Base-by-base conservation (phyloP, 441 rosid genomes). In the Biscutella laevigata region DNA sequence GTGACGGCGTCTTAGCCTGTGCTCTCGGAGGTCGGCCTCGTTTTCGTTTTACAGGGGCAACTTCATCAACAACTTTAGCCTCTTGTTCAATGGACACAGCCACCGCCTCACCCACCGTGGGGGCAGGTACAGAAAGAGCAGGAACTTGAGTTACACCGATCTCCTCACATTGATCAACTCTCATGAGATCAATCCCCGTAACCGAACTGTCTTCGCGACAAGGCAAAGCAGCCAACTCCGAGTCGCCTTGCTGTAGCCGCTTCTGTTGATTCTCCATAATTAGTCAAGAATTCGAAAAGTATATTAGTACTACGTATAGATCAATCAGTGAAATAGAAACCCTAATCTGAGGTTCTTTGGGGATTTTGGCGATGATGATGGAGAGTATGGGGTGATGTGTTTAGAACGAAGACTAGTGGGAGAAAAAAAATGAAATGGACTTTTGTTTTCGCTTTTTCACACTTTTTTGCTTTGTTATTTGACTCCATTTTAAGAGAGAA, bases 1-100 rank as follows among this genome's bases (percentile, higher is more conserved):
- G 42, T 14, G 46, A 34, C 44, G 37, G 35, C 36, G 46, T 27
- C 35, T 69, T 68, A 64, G 61, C 67, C 33, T 43, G 78, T 56
- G 47, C 51, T 54, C 67, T 77, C 4, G 95, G 89, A 27, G 96
- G 97, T 45, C 99, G 81, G 8, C 96, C 97, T 1, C 95, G 79
- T 74, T 74, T 77, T 68, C 88, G 72, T 74, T 85, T 89, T 30
- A 51, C 74, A 12, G 64, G 43, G 22, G 37, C 32, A 44, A 40
- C 48, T 71, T 62, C 78, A 50, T 37, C 52, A 17, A 37, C 54
- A 62, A 59, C 59, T 52, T 32, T 27, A 7, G 53, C 61, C 15
- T 44, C 65, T 25, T 52, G 56, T 59, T 33, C 47, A 46, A 55
- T 72, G 55, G 65, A 61, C 20, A 57, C 56, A 12, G 1, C 57